Base-by-base conservation (phyloP, 73 alveolate genomes). In the Paramecium bursaria region DNA sequence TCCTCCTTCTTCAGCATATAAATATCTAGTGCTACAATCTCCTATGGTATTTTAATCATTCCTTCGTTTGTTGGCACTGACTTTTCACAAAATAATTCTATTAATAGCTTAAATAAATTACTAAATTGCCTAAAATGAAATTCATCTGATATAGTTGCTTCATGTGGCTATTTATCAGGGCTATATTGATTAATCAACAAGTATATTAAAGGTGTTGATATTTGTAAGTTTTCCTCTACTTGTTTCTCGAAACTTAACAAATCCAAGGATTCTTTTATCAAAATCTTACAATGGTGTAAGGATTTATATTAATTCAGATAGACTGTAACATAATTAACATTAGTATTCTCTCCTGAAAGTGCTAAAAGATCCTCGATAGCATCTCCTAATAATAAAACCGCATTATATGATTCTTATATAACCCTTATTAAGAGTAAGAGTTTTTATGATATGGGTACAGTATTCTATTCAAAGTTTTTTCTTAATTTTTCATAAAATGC, bases 91-190 rank as follows among this genome's bases (percentile, higher is more conserved):
- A n/a, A n/a, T n/a, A n/a, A n/a, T 5, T 67, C 82, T 14, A 67
- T 27, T 39, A 67, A 67, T 39, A 21, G 21, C 15, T 42, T 35
- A 4, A 57, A 6, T 6, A 35, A 15, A 4, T 31, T 47, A 21
- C 44, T 67, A 47, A 67, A 67, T 42, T 67, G 19, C 10, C 57
- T 31, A 35, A 67, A 67, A 6, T 14, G 22, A 25, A 21, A 35
- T 67, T 67, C 82, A 67, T 67, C 82, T 4, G 44, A 39, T 4
- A 67, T 67, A 1, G 82, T 39, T 39, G 26, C 82, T 39, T 67
- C 82, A 67, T 33, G 44, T 9, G 82, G 82, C 19, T 39, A 17
- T 67, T 67, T 67, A 21, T 67, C 19, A 35, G 53, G 60, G 44
- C 22, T 35, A 67, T 67, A 39, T 47, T 67, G 27, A 67, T 67